These are phyloP conservation scores for Cystofilobasidium bisporidii DNA, from an alignment of 768 basidiomycete genomes.

Conservation along the genomic window DNA sequence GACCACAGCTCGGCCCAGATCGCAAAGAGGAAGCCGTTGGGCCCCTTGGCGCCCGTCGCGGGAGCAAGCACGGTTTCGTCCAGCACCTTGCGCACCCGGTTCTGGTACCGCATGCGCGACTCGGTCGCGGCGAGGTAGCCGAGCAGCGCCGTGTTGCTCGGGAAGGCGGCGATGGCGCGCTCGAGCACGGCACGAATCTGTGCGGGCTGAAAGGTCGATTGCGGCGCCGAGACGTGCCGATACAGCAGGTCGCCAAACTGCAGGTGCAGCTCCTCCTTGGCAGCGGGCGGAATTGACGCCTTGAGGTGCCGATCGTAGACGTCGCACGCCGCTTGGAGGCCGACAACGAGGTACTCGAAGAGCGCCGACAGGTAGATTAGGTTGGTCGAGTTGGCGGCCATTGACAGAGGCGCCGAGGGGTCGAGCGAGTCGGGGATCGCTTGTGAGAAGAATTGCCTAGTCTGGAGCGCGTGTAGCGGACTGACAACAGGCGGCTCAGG, in stretches of 20 bases:
- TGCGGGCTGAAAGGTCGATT: conserved; percentile 32
- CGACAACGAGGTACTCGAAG: conserved; percentile 32
- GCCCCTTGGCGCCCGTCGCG: conserved; percentile 30
- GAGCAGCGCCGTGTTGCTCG: conserved; percentile 41
- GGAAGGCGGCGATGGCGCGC: conserved; percentile 36
- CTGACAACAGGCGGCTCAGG: not conserved
- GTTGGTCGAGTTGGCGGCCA: conserved; percentile 18
- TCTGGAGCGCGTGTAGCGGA: conserved; percentile 25
- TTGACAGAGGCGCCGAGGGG: conserved; percentile 28
- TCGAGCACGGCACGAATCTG: conserved; percentile 37
- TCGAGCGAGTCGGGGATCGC: conserved; percentile 17
- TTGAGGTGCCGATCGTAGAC: conserved; percentile 16
- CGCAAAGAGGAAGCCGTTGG: conserved; percentile 34
- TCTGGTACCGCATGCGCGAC: conserved; percentile 38
- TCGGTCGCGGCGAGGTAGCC: conserved; percentile 39
- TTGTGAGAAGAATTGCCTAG: conserved; percentile 15
- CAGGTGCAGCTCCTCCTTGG: conserved; percentile 8
- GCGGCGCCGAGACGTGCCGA: conserved; percentile 11
- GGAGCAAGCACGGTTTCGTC: conserved; percentile 29
- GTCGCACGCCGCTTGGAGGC: conserved; percentile 32
- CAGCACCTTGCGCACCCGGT: conserved; percentile 38
- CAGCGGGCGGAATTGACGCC: not conserved
- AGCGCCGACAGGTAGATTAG: conserved; percentile 32
- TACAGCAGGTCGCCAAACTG: conserved; percentile 16
- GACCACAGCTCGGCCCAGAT: conserved; percentile 34